Base-by-base conservation (phyloP, 305 asterid genomes). In the Rubia peregrina region DNA sequence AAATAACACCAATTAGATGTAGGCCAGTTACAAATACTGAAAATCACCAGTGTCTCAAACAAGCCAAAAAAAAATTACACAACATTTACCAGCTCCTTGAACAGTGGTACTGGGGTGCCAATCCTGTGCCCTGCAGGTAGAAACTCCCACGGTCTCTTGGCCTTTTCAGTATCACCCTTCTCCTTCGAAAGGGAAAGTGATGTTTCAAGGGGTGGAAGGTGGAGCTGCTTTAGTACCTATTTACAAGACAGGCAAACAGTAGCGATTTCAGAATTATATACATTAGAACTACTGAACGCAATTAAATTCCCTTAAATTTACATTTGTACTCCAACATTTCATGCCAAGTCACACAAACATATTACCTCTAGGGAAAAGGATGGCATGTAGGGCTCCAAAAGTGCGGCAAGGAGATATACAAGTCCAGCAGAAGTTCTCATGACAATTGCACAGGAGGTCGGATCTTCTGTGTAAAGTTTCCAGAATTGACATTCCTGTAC, bases 391-490 rank as follows among this genome's bases (percentile, higher is more conserved):
- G 98, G 99, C 76, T 91, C 97, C 75, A 94, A 78, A 76, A 94
- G 91, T 74, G 93, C 85, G 53, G 96, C 96, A 64, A 94, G 91
- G 76, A 94, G 92, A 81, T 88, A 85, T 19, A 94, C 98, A 70
- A 94, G 72, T 75, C 99, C 99, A 36, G 83, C 80, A 42, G 98
- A 79, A 74, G 96, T 91, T 82, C 79, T 91, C 95, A 91, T 89
- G 65, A 91, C 98, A 71, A 91, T 76, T 10, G 88, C 81, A 80
- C 97, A 91, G 56, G 95, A 74, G 72, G 85, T 43, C 30, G 30
- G 83, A 69, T 91, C 96, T 83, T 91, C 95, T 80, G 87, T 91
- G 92, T 87, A 94, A 83, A 94, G 96, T 84, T 86, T 94, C 97
- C 98, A 94, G 71, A 91, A 91, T 82, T 91, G 91, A 79, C 87